Conservation (phyloP, 352 stramenopile species). For the Phytophthora sp. region DNA sequence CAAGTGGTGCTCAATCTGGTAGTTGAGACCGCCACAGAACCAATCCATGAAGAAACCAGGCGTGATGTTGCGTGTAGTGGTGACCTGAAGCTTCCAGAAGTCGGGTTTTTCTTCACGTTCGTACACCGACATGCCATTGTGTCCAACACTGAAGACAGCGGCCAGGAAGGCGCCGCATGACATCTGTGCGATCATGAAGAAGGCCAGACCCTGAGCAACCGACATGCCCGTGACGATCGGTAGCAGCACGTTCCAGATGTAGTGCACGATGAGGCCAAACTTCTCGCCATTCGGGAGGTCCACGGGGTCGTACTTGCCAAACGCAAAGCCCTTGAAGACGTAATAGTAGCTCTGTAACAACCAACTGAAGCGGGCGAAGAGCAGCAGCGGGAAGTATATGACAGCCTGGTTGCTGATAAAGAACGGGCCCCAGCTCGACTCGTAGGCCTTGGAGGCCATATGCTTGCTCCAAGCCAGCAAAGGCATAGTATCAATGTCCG, state of each 20-base stretch:
- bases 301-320: constrained; percentile 84
- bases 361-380: constrained; percentile 97
- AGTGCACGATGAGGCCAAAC: constrained; percentile 85
- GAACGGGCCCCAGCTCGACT: constrained; percentile 87
- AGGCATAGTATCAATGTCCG: constrained; percentile 99
- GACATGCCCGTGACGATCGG: constrained; percentile 72
- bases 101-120: constrained; percentile 95
- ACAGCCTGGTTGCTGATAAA: constrained; percentile 94
- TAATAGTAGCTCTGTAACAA: constrained; percentile 97
- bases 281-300: constrained; percentile 88
- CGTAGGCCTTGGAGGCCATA: constrained; percentile 90
- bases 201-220: constrained; percentile 69
- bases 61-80: constrained; percentile 97
- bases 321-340: constrained; percentile 90
- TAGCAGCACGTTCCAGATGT: constrained; percentile 92
- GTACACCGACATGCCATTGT: constrained; percentile 99
- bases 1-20: constrained; percentile 99
- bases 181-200: constrained; percentile 87
- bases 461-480: constrained; percentile 97
- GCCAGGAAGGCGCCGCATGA: constrained; percentile 96
- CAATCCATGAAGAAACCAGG: constrained; percentile 95
- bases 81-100: constrained; percentile 99
- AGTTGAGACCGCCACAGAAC: constrained; percentile 98
- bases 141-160: constrained; percentile 96
- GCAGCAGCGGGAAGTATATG: constrained; percentile 98